These are phyloP conservation scores for Eleusine indica DNA, from an alignment of 176 grass and related monocot genomes.

Conservation along the genomic window DNA sequence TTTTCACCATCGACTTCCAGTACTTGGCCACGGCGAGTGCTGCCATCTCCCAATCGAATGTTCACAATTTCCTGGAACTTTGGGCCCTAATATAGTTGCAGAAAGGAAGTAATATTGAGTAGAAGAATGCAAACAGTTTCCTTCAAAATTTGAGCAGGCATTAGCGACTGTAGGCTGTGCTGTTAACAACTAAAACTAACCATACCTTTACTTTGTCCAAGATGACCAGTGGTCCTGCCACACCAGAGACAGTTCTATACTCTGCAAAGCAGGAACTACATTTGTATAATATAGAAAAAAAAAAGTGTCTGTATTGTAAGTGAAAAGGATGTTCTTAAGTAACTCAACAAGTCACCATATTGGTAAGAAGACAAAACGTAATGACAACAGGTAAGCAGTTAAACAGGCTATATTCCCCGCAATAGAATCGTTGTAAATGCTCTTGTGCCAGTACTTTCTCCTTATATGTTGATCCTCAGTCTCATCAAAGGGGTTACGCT, in stretches of 20 bases:
- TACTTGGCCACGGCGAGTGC: conserved; percentile 93
- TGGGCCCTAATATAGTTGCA: conserved; percentile 62
- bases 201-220: conserved; percentile 98
- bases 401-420: neutral
- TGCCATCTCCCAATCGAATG: conserved; percentile 94
- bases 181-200: neutral
- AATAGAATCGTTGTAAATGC: neutral
- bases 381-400: neutral
- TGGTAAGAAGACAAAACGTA: neutral
- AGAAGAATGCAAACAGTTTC: neutral
- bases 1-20: conserved; percentile 99
- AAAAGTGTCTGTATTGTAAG: neutral
- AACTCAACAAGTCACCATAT: neutral
- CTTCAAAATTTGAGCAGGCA: neutral
- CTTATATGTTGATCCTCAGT: neutral
- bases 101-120: neutral
- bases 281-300: conserved; percentile 15
- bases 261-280: conserved; percentile 47
- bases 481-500: neutral
- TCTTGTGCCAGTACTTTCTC: neutral
- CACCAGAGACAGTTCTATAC: conserved; percentile 98
- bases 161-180: neutral
- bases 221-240: conserved; percentile 95
- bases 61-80: conserved; percentile 99
- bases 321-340: neutral